A percentile compares a stretch with the other conserved stretches of the same genome.
These are phyloP conservation scores for Scleromitrula shiraiana DNA, from an alignment of 2,329 filamentous ascomycete species.

Conservation along the genomic window DNA sequence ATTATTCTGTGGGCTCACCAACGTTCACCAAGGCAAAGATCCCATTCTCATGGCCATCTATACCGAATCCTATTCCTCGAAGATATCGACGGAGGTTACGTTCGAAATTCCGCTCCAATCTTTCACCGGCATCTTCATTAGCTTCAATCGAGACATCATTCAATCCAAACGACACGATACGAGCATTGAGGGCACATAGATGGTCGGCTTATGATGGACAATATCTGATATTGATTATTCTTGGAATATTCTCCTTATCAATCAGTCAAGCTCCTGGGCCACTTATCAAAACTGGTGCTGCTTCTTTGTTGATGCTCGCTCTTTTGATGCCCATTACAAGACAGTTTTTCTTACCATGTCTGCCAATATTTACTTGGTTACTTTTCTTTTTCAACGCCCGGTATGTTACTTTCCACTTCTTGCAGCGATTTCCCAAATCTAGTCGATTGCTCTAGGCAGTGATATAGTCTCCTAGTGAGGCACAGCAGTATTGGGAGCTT, in stretches of 20 bases:
- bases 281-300: conserved; percentile 65
- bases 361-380: conserved; percentile 79
- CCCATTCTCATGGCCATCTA: conserved; percentile 38
- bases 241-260: conserved; percentile 75
- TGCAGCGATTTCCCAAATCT: neutral
- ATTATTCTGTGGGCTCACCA: conserved; percentile 21
- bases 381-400: conserved; percentile 70
- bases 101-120: conserved; percentile 58
- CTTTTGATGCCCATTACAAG: conserved; percentile 75
- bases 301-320: conserved; percentile 58
- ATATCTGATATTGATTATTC: conserved; percentile 65
- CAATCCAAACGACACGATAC: conserved; percentile 69
- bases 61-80: conserved; percentile 51
- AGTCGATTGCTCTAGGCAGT: conserved; percentile 3
- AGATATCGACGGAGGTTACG: conserved; percentile 59
- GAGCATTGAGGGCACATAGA: conserved; percentile 64
- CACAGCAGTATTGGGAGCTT: conserved; percentile 4
- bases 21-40: conserved; percentile 27
- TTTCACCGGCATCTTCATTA: conserved; percentile 64
- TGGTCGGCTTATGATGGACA: conserved; percentile 82
- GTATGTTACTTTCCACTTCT: conserved; percentile 46
- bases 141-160: conserved; percentile 74
- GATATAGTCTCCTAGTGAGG: conserved; percentile 8
- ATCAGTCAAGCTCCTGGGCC: conserved; percentile 75
- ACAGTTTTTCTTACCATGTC: conserved; percentile 84